Conservation (phyloP, 2,329 filamentous ascomycete species). For the Fusarium bulbicola region DNA sequence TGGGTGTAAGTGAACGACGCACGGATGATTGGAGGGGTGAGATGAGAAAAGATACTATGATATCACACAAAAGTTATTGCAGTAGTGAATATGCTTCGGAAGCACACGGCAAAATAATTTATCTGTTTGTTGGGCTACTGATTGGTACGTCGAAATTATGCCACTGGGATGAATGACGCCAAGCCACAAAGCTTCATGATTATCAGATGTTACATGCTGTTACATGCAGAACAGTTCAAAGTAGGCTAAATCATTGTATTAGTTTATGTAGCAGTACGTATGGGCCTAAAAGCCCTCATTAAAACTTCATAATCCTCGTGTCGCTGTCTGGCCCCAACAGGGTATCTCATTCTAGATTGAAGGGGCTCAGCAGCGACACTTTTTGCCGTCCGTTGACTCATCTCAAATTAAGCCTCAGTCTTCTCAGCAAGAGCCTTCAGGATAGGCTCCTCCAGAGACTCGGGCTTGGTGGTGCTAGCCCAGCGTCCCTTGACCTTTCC, state of each 20-base stretch:
- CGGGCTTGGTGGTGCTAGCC: slow-evolving; percentile 89
- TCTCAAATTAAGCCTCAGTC: slow-evolving; percentile 16
- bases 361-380: background rate
- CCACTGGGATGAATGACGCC: background rate
- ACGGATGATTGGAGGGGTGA: background rate
- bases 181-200: background rate
- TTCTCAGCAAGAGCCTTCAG: slow-evolving; percentile 69
- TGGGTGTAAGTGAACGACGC: background rate
- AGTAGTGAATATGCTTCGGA: background rate
- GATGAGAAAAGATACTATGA: background rate
- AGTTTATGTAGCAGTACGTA: slow-evolving; percentile 8
- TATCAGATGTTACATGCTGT: background rate
- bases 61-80: background rate
- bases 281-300: slow-evolving; percentile 11
- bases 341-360: slow-evolving; percentile 35
- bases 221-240: background rate
- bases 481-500: slow-evolving; percentile 87
- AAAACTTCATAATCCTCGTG: background rate
- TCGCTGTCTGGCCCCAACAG: slow-evolving; percentile 5
- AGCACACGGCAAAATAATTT: background rate
- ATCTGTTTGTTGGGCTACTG: no score
- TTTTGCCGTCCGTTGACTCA: background rate
- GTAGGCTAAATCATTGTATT: slow-evolving; percentile 1
- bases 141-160: background rate
- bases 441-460: slow-evolving; percentile 78